Conservation (phyloP, 2,329 filamentous ascomycete genomes). For the Colletotrichum sidae region DNA sequence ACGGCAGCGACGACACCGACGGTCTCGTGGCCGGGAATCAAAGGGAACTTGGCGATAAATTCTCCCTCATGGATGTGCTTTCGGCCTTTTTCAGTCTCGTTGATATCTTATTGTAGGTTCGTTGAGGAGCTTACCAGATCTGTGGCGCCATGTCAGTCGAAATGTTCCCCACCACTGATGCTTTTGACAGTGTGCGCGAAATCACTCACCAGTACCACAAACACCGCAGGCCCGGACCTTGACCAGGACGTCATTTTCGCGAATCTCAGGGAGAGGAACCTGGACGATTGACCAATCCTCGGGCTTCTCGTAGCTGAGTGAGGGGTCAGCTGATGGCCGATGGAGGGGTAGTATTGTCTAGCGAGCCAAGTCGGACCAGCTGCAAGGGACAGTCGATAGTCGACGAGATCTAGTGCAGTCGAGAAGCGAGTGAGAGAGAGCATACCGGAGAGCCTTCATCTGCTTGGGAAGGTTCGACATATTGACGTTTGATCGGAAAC, state of each 20-base stretch:
- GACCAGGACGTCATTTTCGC: constrained; percentile 70
- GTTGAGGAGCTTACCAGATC: constrained; percentile 48
- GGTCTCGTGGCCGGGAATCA: constrained; percentile 77
- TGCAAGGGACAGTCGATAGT: constrained; percentile 6
- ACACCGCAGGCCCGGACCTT: constrained; percentile 77
- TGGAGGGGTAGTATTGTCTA: constrained; percentile 28
- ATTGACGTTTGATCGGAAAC: constrained; percentile 38
- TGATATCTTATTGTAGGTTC: not conserved
- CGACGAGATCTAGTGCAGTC: not conserved
- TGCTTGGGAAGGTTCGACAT: constrained; percentile 60
- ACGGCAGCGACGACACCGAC: constrained; percentile 72
- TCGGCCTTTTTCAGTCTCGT: constrained; percentile 32
- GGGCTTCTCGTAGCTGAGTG: constrained; percentile 69
- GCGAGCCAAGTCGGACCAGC: constrained; percentile 17
- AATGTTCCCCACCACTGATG: not conserved
- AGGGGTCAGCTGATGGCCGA: constrained; percentile 39
- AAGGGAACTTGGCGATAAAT: constrained; percentile 72
- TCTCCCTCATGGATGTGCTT: constrained; percentile 75
- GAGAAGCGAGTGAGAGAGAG: constrained; percentile 28
- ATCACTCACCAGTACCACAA: constrained; percentile 64
- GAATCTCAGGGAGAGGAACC: constrained; percentile 70
- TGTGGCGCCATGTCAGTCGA: constrained; percentile 42
- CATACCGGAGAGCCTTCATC: constrained; percentile 73
- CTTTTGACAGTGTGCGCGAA: not conserved
- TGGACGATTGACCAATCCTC: constrained; percentile 70